phyloP scores from a whole-genome alignment of 352 stramenopile species.

The Aphanomyces euteiches region DNA sequence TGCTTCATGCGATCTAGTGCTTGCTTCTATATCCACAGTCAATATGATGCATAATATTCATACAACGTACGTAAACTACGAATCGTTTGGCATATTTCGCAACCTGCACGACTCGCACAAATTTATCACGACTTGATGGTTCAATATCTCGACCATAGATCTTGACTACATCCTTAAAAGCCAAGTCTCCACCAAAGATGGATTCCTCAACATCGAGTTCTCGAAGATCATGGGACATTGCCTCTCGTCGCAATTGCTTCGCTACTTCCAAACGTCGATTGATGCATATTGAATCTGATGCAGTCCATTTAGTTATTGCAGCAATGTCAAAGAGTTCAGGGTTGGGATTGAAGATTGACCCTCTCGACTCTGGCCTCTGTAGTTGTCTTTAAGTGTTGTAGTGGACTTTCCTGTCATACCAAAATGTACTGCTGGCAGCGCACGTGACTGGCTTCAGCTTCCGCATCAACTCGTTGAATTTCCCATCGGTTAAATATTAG shows the following conservation, averaged over 20 bases:
- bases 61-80: neutral
- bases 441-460: neutral
- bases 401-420: neutral
- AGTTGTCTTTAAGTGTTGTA: too few relatives aligned
- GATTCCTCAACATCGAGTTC: constrained; percentile 15
- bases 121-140: neutral
- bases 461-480: constrained; percentile 16
- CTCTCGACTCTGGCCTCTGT: too few relatives aligned
- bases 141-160: constrained; percentile 10
- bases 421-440: constrained; percentile 28
- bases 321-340: constrained; percentile 8
- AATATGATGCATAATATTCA: neutral
- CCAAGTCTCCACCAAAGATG: constrained; percentile 22
- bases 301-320: neutral
- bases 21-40: neutral
- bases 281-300: neutral
- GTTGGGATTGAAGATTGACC: constrained; percentile 2
- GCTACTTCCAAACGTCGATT: neutral
- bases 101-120: neutral
- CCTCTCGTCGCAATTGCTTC: neutral
- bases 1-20: neutral
- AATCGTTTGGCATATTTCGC: neutral
- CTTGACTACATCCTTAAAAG: neutral
- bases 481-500: constrained; percentile 23
- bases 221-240: constrained; percentile 9